Conservation (phyloP, 2,329 filamentous ascomycete genomes). For the Calonectria montana region DNA sequence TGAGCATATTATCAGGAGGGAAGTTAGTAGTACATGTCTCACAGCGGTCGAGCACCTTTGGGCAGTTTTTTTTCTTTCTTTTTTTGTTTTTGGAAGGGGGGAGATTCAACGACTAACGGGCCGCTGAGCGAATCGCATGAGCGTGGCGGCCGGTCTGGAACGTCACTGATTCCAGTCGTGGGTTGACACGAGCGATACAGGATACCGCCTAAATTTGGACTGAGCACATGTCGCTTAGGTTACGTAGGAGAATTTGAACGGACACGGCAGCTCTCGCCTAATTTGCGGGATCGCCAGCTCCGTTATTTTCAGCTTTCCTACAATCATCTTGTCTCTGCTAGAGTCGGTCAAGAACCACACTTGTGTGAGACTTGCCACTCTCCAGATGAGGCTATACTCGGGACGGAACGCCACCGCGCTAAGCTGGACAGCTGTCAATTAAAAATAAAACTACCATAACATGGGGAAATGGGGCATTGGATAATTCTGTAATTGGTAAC, state of each 20-base stretch:
- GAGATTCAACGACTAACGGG: neutral
- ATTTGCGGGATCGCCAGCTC: neutral
- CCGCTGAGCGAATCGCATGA: neutral
- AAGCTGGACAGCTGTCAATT: neutral
- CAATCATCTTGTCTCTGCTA: neutral
- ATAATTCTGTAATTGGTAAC: neutral
- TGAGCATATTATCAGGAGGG: neutral
- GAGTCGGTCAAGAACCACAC: neutral
- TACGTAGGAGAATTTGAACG: neutral
- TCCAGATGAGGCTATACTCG: neutral
- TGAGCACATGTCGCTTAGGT: neutral
- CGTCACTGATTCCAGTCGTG: neutral
- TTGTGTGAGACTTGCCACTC: neutral
- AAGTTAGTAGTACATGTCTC: neutral
- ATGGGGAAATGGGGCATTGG: neutral
- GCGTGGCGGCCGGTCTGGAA: neutral
- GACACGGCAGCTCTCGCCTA: neutral
- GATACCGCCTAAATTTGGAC: neutral
- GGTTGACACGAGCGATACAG: neutral
- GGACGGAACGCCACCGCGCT: neutral
- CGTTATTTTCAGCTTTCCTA: neutral
- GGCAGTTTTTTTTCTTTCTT: no score
- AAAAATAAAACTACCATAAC: neutral
- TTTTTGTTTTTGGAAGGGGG: no score
- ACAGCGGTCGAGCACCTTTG: neutral